Evolutionary conservation across 805 yeast genomes (phyloP).

Genomic region (Starmerella bombicola): DNA sequence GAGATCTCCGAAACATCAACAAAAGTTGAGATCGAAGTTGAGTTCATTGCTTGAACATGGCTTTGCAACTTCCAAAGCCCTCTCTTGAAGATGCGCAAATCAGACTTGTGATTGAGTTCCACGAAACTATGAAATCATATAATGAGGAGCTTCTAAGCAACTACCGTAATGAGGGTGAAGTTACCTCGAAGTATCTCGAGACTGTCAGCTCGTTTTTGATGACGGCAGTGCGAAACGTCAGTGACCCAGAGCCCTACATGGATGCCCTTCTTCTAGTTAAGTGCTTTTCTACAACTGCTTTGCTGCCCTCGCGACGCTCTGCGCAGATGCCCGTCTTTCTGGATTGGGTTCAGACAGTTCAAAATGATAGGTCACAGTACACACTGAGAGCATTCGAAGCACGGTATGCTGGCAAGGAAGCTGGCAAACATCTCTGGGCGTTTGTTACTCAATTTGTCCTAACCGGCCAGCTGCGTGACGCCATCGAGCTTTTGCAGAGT

Average conservation of each 20-base stretch:
- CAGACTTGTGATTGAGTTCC: constrained; percentile 8
- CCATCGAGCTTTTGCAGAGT: constrained; percentile 4
- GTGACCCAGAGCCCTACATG: constrained; percentile 9
- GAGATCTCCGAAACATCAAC: no score
- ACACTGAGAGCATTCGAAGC: constrained; percentile 2
- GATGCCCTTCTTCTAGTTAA: constrained; percentile 14
- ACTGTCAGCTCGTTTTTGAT: constrained; percentile 8
- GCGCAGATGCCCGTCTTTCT: constrained; percentile 2
- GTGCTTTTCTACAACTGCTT: constrained; percentile 11
- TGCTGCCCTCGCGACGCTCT: constrained; percentile 2
- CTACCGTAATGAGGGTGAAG: constrained; percentile 11
- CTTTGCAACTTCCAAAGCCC: constrained; percentile 2
- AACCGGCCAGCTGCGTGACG: constrained; percentile 10
- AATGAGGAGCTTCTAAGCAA: constrained; percentile 9
- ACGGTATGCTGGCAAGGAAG: neutral
- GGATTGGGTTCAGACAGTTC: constrained; percentile 10
- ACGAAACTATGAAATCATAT: constrained; percentile 15
- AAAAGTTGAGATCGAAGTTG: no score
- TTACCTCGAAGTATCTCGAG: constrained; percentile 8
- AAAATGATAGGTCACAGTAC: constrained; percentile 8
- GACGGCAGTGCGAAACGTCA: neutral
- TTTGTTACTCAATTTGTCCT: constrained; percentile 4
- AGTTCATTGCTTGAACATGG: no score
- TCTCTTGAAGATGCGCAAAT: constrained; percentile 8
- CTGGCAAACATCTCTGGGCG: constrained; percentile 7